These are phyloP conservation scores for Citrullus colocynthis DNA, from an alignment of 306 rosid species.

Conservation along the genomic window DNA sequence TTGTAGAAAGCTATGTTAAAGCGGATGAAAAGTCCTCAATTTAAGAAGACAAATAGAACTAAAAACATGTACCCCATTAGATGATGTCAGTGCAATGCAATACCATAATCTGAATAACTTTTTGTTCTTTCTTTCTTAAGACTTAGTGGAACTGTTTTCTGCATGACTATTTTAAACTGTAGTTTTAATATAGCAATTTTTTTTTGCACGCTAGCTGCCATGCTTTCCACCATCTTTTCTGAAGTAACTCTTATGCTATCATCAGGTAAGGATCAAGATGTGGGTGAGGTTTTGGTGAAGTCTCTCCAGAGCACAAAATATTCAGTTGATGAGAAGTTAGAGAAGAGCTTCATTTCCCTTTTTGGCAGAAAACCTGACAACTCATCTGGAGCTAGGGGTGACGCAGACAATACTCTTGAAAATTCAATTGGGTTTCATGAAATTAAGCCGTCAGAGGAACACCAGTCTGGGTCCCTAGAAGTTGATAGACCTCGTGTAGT, in stretches of 20 bases:
- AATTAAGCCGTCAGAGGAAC: conserved; percentile 21
- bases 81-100: background rate
- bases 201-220: background rate
- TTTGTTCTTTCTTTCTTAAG: too few species aligned
- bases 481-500: conserved; percentile 22
- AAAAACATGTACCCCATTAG: background rate
- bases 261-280: conserved; percentile 60
- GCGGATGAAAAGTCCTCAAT: background rate
- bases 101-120: background rate
- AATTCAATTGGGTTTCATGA: conserved; percentile 7
- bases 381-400: background rate
- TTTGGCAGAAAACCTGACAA: conserved; percentile 33
- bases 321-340: conserved; percentile 71
- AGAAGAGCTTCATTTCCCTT: conserved; percentile 44
- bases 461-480: conserved; percentile 16
- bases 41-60: background rate
- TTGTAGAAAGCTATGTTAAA: background rate
- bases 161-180: background rate
- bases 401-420: too few species aligned
- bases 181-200: background rate
- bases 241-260: conserved; percentile 6
- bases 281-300: conserved; percentile 71
- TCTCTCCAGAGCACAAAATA: conserved; percentile 72
- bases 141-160: background rate
- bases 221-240: conserved; percentile 10